These are phyloP conservation scores for Aspergillus sp. DNA, from an alignment of 2,329 filamentous ascomycete species.

Conservation along the genomic window DNA sequence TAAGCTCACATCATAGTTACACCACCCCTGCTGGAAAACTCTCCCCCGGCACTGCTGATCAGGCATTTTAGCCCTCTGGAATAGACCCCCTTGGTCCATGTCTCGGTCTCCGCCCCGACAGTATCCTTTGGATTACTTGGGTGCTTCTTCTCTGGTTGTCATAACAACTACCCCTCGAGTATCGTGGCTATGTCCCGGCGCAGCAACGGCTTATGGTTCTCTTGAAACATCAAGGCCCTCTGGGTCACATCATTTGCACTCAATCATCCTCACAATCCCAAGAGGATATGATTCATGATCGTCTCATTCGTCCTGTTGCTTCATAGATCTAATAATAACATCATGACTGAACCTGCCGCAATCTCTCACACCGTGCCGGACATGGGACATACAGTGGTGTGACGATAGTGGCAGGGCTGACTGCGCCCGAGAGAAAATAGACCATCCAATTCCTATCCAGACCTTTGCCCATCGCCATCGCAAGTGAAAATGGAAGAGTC, in stretches of 20 bases:
- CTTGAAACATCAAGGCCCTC: not conserved
- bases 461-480: not conserved
- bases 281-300: not conserved
- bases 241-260: not conserved
- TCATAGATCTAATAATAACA: not conserved
- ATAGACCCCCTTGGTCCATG: conserved; percentile 5
- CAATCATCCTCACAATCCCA: not conserved
- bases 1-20: too few relatives aligned
- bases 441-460: not conserved
- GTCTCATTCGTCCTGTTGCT: not conserved
- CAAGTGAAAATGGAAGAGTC: not conserved
- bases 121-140: not conserved
- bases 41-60: conserved; percentile 7
- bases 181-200: conserved; percentile 22
- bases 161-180: not conserved
- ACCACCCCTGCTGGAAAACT: too few relatives aligned
- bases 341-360: not conserved
- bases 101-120: conserved; percentile 7
- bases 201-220: conserved; percentile 9
- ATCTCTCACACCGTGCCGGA: not conserved
- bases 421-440: conserved; percentile 1
- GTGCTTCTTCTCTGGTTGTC: not conserved
- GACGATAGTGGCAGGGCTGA: conserved; percentile 9
- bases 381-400: too few relatives aligned
- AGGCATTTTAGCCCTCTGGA: conserved; percentile 11